phyloP scores from a whole-genome alignment of 2,329 filamentous ascomycete species.

The Hawksworthiomyces lignivorus region DNA sequence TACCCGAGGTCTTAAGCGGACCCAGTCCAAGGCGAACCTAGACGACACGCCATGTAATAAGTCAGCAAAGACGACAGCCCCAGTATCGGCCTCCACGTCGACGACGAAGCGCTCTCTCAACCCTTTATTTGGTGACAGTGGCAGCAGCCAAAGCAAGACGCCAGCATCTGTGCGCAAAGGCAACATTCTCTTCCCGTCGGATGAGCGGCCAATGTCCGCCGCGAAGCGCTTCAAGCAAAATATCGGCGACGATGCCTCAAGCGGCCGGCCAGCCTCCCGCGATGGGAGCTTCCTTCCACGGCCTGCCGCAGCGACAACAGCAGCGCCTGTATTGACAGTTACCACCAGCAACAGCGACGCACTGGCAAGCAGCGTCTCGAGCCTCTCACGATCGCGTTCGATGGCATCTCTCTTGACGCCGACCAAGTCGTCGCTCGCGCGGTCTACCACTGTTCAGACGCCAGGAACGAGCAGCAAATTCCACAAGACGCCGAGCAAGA shows the following conservation, averaged over 20 bases:
- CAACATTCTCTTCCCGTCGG: conserved; percentile 16
- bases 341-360: no score
- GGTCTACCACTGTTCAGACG: conserved; percentile 47
- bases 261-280: conserved; percentile 51
- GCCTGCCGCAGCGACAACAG: background rate
- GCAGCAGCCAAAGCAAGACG: conserved; percentile 18
- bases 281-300: conserved; percentile 42
- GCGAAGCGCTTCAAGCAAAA: conserved; percentile 66
- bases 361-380: conserved; percentile 12
- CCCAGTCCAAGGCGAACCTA: conserved; percentile 51
- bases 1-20: conserved; percentile 42
- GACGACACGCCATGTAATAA: conserved; percentile 43
- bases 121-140: conserved; percentile 20
- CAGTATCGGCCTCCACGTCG: conserved; percentile 11
- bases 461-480: conserved; percentile 24
- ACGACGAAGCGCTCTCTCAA: conserved; percentile 21
- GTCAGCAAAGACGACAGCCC: conserved; percentile 13
- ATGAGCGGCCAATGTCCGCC: conserved; percentile 31
- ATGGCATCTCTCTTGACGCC: conserved; percentile 62
- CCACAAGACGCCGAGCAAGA: conserved; percentile 31
- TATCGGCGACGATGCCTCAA: conserved; percentile 61
- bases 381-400: conserved; percentile 37
- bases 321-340: background rate
- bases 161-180: conserved; percentile 12
- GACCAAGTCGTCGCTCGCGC: conserved; percentile 65